Evolutionary conservation across 371 early-diverging fungal species (phyloP).

Genomic region (Umbelopsis sp.): DNA sequence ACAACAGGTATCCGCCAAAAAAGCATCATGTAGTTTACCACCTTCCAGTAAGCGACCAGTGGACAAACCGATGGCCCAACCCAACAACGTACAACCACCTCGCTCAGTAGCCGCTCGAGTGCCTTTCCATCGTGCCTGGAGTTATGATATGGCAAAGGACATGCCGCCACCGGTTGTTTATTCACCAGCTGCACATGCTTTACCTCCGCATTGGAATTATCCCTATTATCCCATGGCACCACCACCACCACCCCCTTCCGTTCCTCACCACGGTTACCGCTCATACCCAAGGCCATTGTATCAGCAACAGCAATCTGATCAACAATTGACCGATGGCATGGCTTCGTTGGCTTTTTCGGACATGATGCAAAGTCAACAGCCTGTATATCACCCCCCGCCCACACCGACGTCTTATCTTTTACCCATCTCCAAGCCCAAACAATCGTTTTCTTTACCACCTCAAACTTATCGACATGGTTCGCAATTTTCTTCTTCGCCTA

Average conservation of each 20-base stretch:
- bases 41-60: background rate
- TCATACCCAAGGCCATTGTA: background rate
- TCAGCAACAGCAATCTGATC: background rate
- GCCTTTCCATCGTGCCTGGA: slow-evolving; percentile 48
- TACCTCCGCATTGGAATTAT: slow-evolving; percentile 14
- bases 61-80: background rate
- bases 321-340: slow-evolving; percentile 4
- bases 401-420: background rate
- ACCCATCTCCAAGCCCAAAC: background rate
- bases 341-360: slow-evolving; percentile 12
- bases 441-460: slow-evolving; percentile 7
- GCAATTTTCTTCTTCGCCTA: slow-evolving; percentile 9
- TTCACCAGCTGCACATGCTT: slow-evolving; percentile 16
- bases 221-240: slow-evolving; percentile 18
- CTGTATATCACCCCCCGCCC: background rate
- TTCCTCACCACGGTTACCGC: background rate
- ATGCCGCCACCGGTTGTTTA: slow-evolving; percentile 21
- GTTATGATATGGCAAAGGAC: slow-evolving; percentile 39
- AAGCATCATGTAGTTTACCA: background rate
- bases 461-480: slow-evolving; percentile 2
- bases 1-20: slow-evolving; percentile 24
- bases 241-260: slow-evolving; percentile 24
- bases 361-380: slow-evolving; percentile 15
- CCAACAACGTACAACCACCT: background rate
- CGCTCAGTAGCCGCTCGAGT: slow-evolving; percentile 23